Base-by-base conservation (phyloP, 1,139 yeast genomes). In the Candida tropicalis region DNA sequence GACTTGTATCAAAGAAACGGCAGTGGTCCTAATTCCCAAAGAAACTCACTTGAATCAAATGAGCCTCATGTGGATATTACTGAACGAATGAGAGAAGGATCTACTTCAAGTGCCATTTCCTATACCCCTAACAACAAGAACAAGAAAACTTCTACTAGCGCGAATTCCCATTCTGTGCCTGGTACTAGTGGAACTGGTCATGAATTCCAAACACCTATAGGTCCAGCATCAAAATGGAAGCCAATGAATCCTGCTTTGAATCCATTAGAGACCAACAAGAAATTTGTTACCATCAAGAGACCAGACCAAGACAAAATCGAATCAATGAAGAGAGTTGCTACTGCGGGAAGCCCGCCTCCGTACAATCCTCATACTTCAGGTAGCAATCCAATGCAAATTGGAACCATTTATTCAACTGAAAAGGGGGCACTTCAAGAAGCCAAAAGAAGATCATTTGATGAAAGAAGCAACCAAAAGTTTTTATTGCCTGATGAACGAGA, bases 181-280 rank as follows among this genome's bases (percentile, higher is more conserved):
- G 32, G 38, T 4, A 7, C 20, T n/a, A 16, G 16, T 12, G 26
- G 12, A 6, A 24, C 17, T 13, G 16, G 17, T 13, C 20, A 26
- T 37, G 40, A 37, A 16, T 20, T 37, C 7, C 35, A 44, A 9
- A 25, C 40, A 16, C 42, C 33, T 18, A 24, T 28, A 22, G 15
- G 18, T 3, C 28, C 34, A 11, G 47, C 50, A 6, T 45, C 59
- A 18, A 65, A 65, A 45, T 69, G 72, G 72, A 68, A 62, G 53
- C 88, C 88, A 2, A 76, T 79, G 35, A 91, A 91, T 60, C 80
- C 82, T 32, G 97, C 97, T 1, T 71, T 85, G 12, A 87, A 90
- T 58, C 98, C 98, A 3, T 68, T 86, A 47, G 81, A 79, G 43
- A 85, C 95, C 1, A 77, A 73, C 38, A 88, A 86, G 55, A 62